Evolutionary conservation across 352 stramenopile genomes (phyloP), one percentile per base, ranked within the genome.

Genomic region (Pythium sukuiense): DNA sequence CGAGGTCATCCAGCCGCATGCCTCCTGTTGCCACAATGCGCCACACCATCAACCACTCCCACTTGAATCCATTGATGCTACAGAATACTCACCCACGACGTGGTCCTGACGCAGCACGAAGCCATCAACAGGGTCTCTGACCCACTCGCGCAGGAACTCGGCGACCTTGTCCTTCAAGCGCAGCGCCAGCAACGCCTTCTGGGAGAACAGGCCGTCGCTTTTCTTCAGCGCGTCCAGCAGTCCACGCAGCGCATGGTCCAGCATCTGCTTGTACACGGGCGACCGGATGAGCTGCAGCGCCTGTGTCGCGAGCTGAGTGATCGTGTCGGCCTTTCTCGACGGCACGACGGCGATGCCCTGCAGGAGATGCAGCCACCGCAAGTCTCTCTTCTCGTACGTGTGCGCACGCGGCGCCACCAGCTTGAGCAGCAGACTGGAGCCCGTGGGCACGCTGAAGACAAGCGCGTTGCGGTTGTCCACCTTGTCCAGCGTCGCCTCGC

Each of bases 131-230:
- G 84, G 84, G 50, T 95, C 78, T n/a, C 76, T 73, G 49, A 89
- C 77, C 84, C 82, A 92, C 56, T 72, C 70, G 24, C 84, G 82
- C 43, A 95, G 74, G 50, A 88, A 88, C n/a, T 72, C 66, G 37
- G 83, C 82, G 55, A 89, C 74, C 37, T 76, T 72, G 37, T 92
- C 84, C 68, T 95, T 95, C 6, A 95, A 59, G 41, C 78, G 71
- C 59, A 92, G 72, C 1, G 76, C 72, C 24, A 88, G 39, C 52
- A 91, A 63, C 32, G 79, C 65, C 20, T 73, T 70, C 50, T 73
- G 66, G 3, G 74, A 57, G 33, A 77, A 76, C 49, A 46, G 37
- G 20, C 20, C 59, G 29, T 61, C 62, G 3, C 43, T 37, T 12
- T 73, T 66, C 4, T 41, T 63, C 18, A 83, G 27, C 20, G 70